These are phyloP conservation scores for Emericellopsis terricola DNA, from an alignment of 495 filamentous ascomycete genomes.

Conservation along the genomic window DNA sequence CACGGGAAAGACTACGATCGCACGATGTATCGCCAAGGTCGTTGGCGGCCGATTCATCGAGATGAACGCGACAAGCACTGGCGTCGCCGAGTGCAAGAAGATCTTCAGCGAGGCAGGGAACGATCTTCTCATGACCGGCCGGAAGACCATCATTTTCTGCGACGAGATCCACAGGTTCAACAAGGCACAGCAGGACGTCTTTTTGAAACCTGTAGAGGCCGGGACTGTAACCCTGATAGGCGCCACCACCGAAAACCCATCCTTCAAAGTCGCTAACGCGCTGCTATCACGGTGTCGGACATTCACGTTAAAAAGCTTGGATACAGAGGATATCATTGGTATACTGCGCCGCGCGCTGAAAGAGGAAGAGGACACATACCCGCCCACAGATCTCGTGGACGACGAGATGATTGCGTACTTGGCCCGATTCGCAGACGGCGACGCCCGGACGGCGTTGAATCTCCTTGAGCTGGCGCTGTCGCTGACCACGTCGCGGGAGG, in stretches of 20 bases:
- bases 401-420: slow-evolving; percentile 64
- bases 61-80: slow-evolving; percentile 83
- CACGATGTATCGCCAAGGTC: slow-evolving; percentile 71
- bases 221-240: slow-evolving; percentile 85
- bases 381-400: slow-evolving; percentile 45
- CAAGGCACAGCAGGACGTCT: slow-evolving; percentile 89
- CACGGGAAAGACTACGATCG: slow-evolving; percentile 94
- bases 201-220: slow-evolving; percentile 80
- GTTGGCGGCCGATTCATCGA: slow-evolving; percentile 79
- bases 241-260: slow-evolving; percentile 93
- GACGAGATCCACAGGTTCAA: slow-evolving; percentile 94
- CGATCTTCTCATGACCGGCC: slow-evolving; percentile 64
- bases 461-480: slow-evolving; percentile 72
- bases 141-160: slow-evolving; percentile 93
- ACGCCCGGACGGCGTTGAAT: slow-evolving; percentile 84
- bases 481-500: slow-evolving; percentile 16
- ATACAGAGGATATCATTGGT: slow-evolving; percentile 44
- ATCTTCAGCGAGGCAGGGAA: slow-evolving; percentile 71
- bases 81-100: slow-evolving; percentile 90
- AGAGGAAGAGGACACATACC: slow-evolving; percentile 25
- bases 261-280: slow-evolving; percentile 82
- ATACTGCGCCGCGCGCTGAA: slow-evolving; percentile 62
- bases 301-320: slow-evolving; percentile 65
- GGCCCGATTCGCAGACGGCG: slow-evolving; percentile 71
- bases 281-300: slow-evolving; percentile 79